Base-by-base conservation (phyloP, 2,329 filamentous ascomycete genomes). In the Zasmidium citrigriseum region DNA sequence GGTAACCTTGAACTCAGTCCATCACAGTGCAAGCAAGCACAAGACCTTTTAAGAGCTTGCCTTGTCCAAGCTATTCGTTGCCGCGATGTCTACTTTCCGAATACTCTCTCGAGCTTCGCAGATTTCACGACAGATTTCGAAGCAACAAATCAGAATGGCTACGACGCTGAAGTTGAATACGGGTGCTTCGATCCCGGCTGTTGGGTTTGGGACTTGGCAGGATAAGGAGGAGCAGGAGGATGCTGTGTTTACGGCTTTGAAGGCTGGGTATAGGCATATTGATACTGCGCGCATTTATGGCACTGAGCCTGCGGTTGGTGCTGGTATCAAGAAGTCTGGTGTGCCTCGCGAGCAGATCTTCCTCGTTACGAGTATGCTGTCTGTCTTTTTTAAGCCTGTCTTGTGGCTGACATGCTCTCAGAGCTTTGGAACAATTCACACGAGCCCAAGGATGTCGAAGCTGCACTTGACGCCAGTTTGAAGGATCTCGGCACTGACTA, bases 221-320 rank as follows among this genome's bases (percentile, higher is more conserved):
- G 80, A 83, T 63, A 75, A 75, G 61, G 73, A 77, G 5, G 76
- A 76, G 1, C 80, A 83, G 66, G 62, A 66, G 52, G 80, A 82
- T 23, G 79, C 80, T 1, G 81, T 83, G 7, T 60, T 68, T 3
- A 59, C 64, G n/a, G 76, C 79, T 51, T 70, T 84, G 45, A 76
- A 80, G 64, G 73, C 72, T 2, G 82, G 82, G n/a, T 84, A 83
- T 64, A 72, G 81, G 21, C 82, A 84, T 63, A 83, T 85, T 57
- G 82, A 83, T 62, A 44, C 57, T 34, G 45, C 70, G 9, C 57
- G 65, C 9, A 70, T 71, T 55, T 75, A 75, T 60, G 71, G 80
- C 55, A 90, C 88, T 58, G 87, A 89, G 71, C 80, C 80, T 55
- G 85, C 87, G 54, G 86, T 89, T 0, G 89, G 86, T 12, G 75